Evolutionary conservation across 140 eudicot species (phyloP), one percentile per base, ranked within the genome.

Genomic region (Stevia rebaudiana): DNA sequence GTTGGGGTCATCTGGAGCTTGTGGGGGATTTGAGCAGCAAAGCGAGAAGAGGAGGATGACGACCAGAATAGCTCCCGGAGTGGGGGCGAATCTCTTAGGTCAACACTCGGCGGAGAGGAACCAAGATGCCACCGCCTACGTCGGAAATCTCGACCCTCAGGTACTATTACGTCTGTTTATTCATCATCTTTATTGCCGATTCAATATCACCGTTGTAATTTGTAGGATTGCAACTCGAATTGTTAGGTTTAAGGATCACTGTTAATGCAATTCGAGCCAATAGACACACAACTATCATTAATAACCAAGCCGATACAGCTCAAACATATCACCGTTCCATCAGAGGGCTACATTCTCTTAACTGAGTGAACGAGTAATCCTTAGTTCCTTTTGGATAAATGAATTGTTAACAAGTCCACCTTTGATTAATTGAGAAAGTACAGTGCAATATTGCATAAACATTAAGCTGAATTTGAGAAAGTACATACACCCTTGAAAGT

Each of bases 101-200:
- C 98, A 92, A 71, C 98, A 92, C 85, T 81, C 98, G 40, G 98
- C 98, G 58, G 98, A 92, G 80, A 77, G 98, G 71, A 92, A 92
- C 87, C 98, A 92, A 76, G 98, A 92, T 78, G 98, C 98, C 85
- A 92, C 98, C 61, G 96, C 90, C 48, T 92, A 92, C 71, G 96
- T 92, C 77, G 98, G 98, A 73, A 88, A 88, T 67, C 96, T 92
- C 69, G 98, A 92, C 13, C 80, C 95, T 62, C 90, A 92, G 87
- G 95, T 90, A 47, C 17, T 55, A 11, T 28, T 44, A 48, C 18
- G 11, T 46, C 60, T 15, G 4, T 33, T 23, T 11, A 13, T 56
- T 8, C 3, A 30, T 55, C 59, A 43, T 73, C 50, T 23, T 40
- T 30, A 58, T 30, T 9, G 2, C 65, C 17, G 17, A 21, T 43